phyloP scores from a whole-genome alignment of 306 rosid genomes.

The Gillenia trifoliata region DNA sequence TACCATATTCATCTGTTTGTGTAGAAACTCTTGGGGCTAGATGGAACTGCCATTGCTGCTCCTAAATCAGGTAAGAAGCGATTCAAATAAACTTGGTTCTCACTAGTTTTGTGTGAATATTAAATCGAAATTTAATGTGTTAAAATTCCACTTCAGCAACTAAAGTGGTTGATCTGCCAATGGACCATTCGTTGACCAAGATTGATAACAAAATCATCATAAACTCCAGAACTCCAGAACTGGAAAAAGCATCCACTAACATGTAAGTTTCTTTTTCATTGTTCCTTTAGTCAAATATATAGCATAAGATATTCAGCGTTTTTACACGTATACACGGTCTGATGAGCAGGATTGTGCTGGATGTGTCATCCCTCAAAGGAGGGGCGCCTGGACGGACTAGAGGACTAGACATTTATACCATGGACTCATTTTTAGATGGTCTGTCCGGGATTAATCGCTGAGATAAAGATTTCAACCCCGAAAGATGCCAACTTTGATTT shows the following conservation, averaged over 20 bases:
- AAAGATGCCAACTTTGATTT: conserved; percentile 2
- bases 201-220: conserved; percentile 55
- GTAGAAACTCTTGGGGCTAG: conserved; percentile 75
- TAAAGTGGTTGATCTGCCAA: conserved; percentile 49
- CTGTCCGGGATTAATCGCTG: conserved; percentile 27
- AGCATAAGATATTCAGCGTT: background rate
- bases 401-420: conserved; percentile 57
- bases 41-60: conserved; percentile 28
- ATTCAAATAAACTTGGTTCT: background rate
- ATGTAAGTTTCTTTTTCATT: conserved; percentile 46
- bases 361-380: conserved; percentile 66
- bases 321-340: conserved; percentile 3
- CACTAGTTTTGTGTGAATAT: background rate
- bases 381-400: conserved; percentile 94
- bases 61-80: conserved; percentile 49
- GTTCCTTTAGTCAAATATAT: background rate
- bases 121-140: conserved; percentile 8
- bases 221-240: conserved; percentile 39
- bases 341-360: conserved; percentile 65
- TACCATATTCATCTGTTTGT: background rate
- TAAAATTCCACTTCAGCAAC: conserved; percentile 29
- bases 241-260: conserved; percentile 47
- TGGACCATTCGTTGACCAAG: conserved; percentile 47
- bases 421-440: conserved; percentile 41
- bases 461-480: conserved; percentile 38